These are phyloP conservation scores for Helminthosporium solani DNA, from an alignment of 2,329 filamentous ascomycete genomes.

Conservation along the genomic window DNA sequence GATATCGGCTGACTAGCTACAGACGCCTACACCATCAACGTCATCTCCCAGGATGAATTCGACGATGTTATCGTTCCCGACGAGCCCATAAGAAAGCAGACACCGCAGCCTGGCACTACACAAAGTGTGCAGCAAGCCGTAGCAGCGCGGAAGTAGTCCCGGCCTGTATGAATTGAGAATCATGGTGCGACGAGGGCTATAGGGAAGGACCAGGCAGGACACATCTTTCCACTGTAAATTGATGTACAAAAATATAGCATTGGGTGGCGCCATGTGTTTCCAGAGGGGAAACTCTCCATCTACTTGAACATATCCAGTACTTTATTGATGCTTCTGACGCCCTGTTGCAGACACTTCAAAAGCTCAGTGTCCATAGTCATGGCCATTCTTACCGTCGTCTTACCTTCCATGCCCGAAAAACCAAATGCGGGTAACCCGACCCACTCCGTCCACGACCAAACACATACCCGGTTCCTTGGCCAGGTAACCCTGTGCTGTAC, in stretches of 20 bases:
- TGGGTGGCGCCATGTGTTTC: slow-evolving; percentile 25
- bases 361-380: slow-evolving; percentile 7
- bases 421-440: too few species aligned
- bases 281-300: background rate
- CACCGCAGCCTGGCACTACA: slow-evolving; percentile 23
- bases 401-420: too few species aligned
- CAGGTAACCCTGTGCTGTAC: too few species aligned
- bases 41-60: slow-evolving; percentile 95
- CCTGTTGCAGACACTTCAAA: slow-evolving; percentile 1
- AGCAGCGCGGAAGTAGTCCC: slow-evolving; percentile 27
- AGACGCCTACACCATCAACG: slow-evolving; percentile 74
- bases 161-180: background rate
- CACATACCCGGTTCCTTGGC: too few species aligned
- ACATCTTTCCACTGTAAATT: slow-evolving; percentile 17
- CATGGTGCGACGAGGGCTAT: background rate
- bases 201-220: background rate
- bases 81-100: slow-evolving; percentile 56
- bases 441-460: too few species aligned
- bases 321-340: slow-evolving; percentile 1
- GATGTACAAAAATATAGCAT: slow-evolving; percentile 31
- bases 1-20: slow-evolving; percentile 12
- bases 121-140: slow-evolving; percentile 34
- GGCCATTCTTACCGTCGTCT: too few species aligned
- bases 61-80: slow-evolving; percentile 91
- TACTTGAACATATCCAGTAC: slow-evolving; percentile 2